phyloP scores from a whole-genome alignment of 306 rosid species.

The Gastrolobium bilobum region DNA sequence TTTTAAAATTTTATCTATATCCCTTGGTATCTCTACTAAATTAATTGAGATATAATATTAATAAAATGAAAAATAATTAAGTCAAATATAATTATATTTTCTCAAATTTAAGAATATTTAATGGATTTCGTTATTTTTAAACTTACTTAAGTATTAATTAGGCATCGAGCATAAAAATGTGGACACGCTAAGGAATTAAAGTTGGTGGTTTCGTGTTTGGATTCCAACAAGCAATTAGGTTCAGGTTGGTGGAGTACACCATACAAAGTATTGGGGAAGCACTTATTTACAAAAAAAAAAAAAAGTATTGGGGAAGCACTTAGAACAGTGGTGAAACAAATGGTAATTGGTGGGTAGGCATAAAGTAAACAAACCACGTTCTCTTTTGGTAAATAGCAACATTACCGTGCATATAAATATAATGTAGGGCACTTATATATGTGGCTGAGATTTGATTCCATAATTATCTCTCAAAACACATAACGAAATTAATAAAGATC shows the following conservation, averaged over 20 bases:
- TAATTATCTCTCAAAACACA: background rate
- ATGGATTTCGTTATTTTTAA: too few species aligned
- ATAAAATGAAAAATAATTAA: too few species aligned
- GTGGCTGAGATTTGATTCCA: background rate
- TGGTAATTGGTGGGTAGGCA: conserved; percentile 47
- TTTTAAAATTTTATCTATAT: too few species aligned
- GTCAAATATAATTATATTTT: too few species aligned
- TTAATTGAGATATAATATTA: too few species aligned
- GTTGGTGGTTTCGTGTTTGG: conserved; percentile 84
- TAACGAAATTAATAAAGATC: background rate
- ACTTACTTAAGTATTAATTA: background rate
- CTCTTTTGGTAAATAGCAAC: conserved; percentile 32
- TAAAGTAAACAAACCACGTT: conserved; percentile 44
- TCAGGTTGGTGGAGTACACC: conserved; percentile 75
- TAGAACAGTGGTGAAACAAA: conserved; percentile 31
- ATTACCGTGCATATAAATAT: background rate
- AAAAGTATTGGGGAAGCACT: conserved; percentile 57
- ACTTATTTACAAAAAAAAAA: too few species aligned
- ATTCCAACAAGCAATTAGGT: conserved; percentile 66
- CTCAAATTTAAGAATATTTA: too few species aligned
- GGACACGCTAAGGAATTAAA: conserved; percentile 50
- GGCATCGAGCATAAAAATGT: conserved; percentile 28
- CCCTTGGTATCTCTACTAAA: too few species aligned
- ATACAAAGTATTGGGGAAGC: conserved; percentile 53
- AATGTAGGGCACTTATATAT: background rate